phyloP scores from a whole-genome alignment of 805 yeast genomes.

The Naumovozyma dairenensis region DNA sequence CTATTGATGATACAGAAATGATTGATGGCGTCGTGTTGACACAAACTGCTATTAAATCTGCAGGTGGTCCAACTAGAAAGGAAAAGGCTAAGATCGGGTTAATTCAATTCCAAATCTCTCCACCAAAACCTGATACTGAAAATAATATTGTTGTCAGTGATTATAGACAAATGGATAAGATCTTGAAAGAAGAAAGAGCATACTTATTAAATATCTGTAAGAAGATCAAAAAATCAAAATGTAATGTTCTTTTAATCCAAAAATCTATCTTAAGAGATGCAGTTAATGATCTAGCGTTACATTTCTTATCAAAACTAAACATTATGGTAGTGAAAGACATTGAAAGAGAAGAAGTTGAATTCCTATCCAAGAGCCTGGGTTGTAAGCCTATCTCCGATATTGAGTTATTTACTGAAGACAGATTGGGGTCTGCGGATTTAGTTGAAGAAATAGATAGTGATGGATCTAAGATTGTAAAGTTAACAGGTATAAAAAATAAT shows the following conservation, averaged over 20 bases:
- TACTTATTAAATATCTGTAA: conserved; percentile 90
- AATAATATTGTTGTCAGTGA: conserved; percentile 95
- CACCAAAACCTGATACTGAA: conserved; percentile 97
- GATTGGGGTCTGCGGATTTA: conserved; percentile 84
- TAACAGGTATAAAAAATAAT: conserved; percentile 61
- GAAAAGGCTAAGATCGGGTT: conserved; percentile 89
- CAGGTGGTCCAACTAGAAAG: conserved; percentile 90
- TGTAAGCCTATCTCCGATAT: conserved; percentile 95
- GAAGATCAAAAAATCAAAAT: conserved; percentile 91
- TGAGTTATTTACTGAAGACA: conserved; percentile 85
- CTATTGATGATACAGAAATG: conserved; percentile 91
- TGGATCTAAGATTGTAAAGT: conserved; percentile 80
- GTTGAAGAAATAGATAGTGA: conserved; percentile 85
- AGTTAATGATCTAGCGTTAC: conserved; percentile 87
- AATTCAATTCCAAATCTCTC: conserved; percentile 89
- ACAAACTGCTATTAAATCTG: conserved; percentile 78
- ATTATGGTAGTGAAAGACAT: conserved; percentile 92
- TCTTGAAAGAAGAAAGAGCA: conserved; percentile 94
- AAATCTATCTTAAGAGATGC: conserved; percentile 93
- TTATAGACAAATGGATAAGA: conserved; percentile 98
- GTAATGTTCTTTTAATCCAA: conserved; percentile 84
- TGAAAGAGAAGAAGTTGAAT: conserved; percentile 94
- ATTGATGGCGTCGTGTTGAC: conserved; percentile 90
- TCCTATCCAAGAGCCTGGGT: conserved; percentile 69
- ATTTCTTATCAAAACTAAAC: conserved; percentile 84